Evolutionary conservation across 2,329 filamentous ascomycete species (phyloP).

Genomic region (Diaporthe sp.): DNA sequence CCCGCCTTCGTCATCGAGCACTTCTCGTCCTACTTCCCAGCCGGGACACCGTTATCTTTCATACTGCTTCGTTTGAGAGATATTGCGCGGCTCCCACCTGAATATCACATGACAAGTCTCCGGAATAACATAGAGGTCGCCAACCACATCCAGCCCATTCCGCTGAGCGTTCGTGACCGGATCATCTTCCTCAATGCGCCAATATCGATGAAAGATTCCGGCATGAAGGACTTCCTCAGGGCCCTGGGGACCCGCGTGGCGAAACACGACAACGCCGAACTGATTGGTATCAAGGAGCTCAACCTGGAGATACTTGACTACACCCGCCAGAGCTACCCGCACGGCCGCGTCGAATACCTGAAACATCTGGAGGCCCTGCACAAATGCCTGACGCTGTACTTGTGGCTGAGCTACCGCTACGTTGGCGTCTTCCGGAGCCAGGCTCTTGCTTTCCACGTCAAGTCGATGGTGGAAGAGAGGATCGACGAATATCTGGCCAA

Average conservation of each 20-base stretch:
- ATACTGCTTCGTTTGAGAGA: constrained; percentile 83
- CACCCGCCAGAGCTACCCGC: constrained; percentile 57
- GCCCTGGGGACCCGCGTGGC: constrained; percentile 80
- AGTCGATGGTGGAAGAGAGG: constrained; percentile 80
- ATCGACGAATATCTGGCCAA: constrained; percentile 75
- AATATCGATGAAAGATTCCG: constrained; percentile 65
- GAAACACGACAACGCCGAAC: constrained; percentile 72
- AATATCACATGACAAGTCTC: constrained; percentile 79
- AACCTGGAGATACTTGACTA: constrained; percentile 82
- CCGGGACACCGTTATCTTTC: constrained; percentile 84
- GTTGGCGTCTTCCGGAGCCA: constrained; percentile 83
- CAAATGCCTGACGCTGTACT: constrained; percentile 84
- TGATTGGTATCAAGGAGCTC: constrained; percentile 79
- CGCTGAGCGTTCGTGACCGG: constrained; percentile 80
- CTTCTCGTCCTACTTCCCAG: constrained; percentile 86
- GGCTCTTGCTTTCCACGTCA: constrained; percentile 82
- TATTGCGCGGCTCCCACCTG: constrained; percentile 71
- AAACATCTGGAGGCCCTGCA: constrained; percentile 82
- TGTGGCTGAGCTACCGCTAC: constrained; percentile 95
- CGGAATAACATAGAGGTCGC: constrained; percentile 75
- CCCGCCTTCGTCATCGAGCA: constrained; percentile 78
- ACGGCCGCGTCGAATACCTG: constrained; percentile 69
- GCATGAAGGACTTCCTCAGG: constrained; percentile 65
- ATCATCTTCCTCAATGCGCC: constrained; percentile 83
- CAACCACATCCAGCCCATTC: constrained; percentile 79